Percentiles rank a stretch among this genome's conserved stretches.
Evolutionary conservation across 2,329 filamentous ascomycete species (phyloP).

Genomic region (Stagonosporopsis vannaccii): DNA sequence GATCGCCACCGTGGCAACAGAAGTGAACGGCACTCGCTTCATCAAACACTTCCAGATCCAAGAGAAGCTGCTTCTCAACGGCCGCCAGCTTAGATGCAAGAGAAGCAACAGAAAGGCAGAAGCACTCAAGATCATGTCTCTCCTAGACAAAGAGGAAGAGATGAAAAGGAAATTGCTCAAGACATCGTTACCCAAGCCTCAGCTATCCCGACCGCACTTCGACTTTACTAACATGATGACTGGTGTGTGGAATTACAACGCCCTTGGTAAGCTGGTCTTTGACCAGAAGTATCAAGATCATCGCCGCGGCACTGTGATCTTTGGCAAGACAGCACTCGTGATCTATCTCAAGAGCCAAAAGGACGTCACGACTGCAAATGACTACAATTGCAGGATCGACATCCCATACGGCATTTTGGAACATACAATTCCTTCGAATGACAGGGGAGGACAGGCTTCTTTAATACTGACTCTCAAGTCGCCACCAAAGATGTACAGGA

Average conservation of each 20-base stretch:
- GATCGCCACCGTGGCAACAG: conserved; percentile 56
- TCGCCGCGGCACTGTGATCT: conserved; percentile 48
- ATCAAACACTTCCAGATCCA: conserved; percentile 45
- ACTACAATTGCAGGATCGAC: conserved; percentile 48
- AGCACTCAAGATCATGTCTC: conserved; percentile 30
- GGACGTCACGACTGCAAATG: conserved; percentile 1
- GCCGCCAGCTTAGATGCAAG: conserved; percentile 20
- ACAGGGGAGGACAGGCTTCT: conserved; percentile 19
- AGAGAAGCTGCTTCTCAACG: conserved; percentile 23
- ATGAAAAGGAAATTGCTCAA: conserved; percentile 22
- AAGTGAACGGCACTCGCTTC: conserved; percentile 53
- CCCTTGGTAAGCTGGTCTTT: conserved; percentile 46
- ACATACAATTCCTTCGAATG: conserved; percentile 44
- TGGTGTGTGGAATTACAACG: conserved; percentile 54
- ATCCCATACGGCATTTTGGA: conserved; percentile 54
- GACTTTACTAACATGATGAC: conserved; percentile 40
- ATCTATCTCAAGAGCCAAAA: conserved; percentile 24
- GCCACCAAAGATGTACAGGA: conserved; percentile 51
- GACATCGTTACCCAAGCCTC: conserved; percentile 7
- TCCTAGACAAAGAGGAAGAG: conserved; percentile 33
- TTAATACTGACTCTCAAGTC: conserved; percentile 50
- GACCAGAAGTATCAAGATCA: conserved; percentile 52
- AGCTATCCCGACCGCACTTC: conserved; percentile 31
- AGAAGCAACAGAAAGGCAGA: conserved; percentile 31
- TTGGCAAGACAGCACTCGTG: conserved; percentile 44